phyloP scores from a whole-genome alignment of 2,329 filamentous ascomycete species.

The Colletotrichum australisinense region DNA sequence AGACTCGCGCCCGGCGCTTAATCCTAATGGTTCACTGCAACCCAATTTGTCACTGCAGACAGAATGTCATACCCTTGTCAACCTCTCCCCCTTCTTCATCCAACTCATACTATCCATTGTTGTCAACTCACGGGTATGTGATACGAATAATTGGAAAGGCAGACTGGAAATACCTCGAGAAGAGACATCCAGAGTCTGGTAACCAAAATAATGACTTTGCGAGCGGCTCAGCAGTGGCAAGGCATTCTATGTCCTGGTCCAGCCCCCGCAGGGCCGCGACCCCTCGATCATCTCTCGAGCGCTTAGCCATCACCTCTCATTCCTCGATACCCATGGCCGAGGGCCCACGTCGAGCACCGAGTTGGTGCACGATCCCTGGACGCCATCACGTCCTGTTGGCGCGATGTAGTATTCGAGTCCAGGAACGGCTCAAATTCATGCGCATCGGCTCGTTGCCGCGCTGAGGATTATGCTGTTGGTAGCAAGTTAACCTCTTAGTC shows the following conservation, averaged over 20 bases:
- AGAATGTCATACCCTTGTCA: not conserved
- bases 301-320: constrained; percentile 30
- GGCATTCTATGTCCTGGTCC: constrained; percentile 1
- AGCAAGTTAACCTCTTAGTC: constrained; percentile 1
- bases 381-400: constrained; percentile 22
- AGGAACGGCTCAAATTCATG: constrained; percentile 16
- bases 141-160: not conserved
- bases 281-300: constrained; percentile 24
- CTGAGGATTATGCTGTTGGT: constrained; percentile 22
- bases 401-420: constrained; percentile 20
- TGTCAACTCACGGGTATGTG: not conserved
- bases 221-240: constrained; percentile 6
- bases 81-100: not conserved
- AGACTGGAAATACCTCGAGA: accelerated
- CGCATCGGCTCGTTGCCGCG: constrained; percentile 30
- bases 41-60: not conserved
- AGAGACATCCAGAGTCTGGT: not conserved
- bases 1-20: constrained; percentile 7
- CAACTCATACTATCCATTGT: not conserved
- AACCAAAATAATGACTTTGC: not conserved
- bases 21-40: constrained; percentile 8
- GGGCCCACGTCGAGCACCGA: constrained; percentile 15
- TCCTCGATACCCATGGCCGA: constrained; percentile 5
- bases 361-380: constrained; percentile 15
- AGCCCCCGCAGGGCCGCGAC: constrained; percentile 24